A percentile compares a stretch with the other conserved stretches of the same genome.
These are phyloP conservation scores for sorghum (Sorghum bicolor) DNA, from an alignment of 176 grass and related monocot species.

Conservation along the genomic window Sorghum_bicolor_NCBIv3 NC_012873.2:61524501-61525000, in stretches of 20 bases:
- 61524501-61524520: constrained; percentile 79
- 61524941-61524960: constrained; percentile 77
- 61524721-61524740: constrained; percentile 70
- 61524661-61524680: constrained; percentile 78
- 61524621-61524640: constrained; percentile 86
- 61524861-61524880: background rate
- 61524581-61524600: constrained; percentile 85
- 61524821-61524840: background rate
- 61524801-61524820: background rate
- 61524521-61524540: constrained; percentile 68
- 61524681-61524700: constrained; percentile 81
- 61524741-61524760: constrained; percentile 51
- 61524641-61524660: constrained; percentile 85
- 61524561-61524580: constrained; percentile 82
- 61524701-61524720: constrained; percentile 50
- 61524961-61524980: background rate
- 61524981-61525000: background rate
- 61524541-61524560: constrained; percentile 80
- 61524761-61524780: constrained; percentile 20
- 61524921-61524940: constrained; percentile 74
- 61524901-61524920: constrained; percentile 95
- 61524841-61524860: background rate
- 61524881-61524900: constrained; percentile 42
- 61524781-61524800: constrained; percentile 40
- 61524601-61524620: constrained; percentile 79